These are phyloP conservation scores for Sporothrix protearum DNA, from an alignment of 2,329 filamentous ascomycete species.

Conservation along the genomic window DNA sequence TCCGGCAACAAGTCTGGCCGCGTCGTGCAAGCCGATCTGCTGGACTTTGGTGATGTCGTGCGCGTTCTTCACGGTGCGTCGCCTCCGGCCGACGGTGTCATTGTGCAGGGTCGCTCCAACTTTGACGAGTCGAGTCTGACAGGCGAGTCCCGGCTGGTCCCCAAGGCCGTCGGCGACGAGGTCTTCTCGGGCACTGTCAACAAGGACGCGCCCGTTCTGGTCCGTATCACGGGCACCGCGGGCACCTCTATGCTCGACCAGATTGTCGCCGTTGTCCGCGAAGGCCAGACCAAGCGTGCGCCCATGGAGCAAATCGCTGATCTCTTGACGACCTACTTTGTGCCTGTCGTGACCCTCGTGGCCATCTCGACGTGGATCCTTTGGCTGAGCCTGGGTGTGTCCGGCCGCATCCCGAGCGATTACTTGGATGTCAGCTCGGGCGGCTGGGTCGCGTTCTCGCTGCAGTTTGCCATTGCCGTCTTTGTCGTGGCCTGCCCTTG, in stretches of 20 bases:
- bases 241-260: conserved; percentile 75
- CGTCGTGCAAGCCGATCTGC: conserved; percentile 58
- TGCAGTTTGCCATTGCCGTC: conserved; percentile 80
- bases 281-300: conserved; percentile 71
- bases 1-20: conserved; percentile 23
- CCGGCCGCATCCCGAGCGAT: conserved; percentile 52
- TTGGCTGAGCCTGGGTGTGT: conserved; percentile 64
- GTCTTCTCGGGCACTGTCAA: conserved; percentile 75
- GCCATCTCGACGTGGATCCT: conserved; percentile 68
- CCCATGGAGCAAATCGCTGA: conserved; percentile 74
- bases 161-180: conserved; percentile 59
- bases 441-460: conserved; percentile 69
- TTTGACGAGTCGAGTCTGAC: conserved; percentile 93
- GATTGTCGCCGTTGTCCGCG: conserved; percentile 71
- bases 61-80: conserved; percentile 74
- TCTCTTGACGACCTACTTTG: conserved; percentile 70
- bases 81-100: conserved; percentile 74
- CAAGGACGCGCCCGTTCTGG: conserved; percentile 58
- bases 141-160: conserved; percentile 66
- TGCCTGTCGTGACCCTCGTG: conserved; percentile 66
- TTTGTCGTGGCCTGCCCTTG: conserved; percentile 87
- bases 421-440: conserved; percentile 55
- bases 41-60: conserved; percentile 72
- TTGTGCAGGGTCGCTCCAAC: conserved; percentile 59
- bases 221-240: conserved; percentile 60